Base-by-base conservation (phyloP, 2,329 filamentous ascomycete species). In the Aspergillus chevalieri region DNA sequence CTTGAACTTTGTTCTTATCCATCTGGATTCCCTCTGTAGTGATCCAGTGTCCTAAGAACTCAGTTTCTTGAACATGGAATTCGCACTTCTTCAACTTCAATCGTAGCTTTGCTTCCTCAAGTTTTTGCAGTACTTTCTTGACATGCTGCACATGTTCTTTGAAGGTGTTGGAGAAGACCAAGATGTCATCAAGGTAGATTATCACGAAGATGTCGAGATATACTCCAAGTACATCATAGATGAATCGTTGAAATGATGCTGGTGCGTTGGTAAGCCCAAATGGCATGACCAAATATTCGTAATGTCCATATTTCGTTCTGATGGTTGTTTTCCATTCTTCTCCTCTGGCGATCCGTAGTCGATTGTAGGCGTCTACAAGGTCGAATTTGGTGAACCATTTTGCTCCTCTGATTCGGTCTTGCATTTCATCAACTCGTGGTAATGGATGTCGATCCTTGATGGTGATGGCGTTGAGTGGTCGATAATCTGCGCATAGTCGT, bases 341-440 rank as follows among this genome's bases (percentile, higher is more conserved):
- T 9, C 49, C 50, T 30, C 39, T 10, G 1, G 36, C 43, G 10
- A 65, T 62, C 0, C 48, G 39, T 12, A 65, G 56, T 19, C 52
- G 47, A 48, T 64, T 38, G 38, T 60, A 65, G 1, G 47, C 54
- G 17, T 22, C 21, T 39, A 24, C 30, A 2, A 65, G 46, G 50
- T 65, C 52, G 0, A 65, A 46, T 47, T 65, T 65, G 0, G 50
- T 63, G 49, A 61, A 65, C 22, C 48, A 54, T 38, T 53, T 54
- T 1, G 52, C 56, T 41, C 50, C 45, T 12, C 30, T 22, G 14
- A 64, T 45, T 6, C 44, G 33, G 4, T 55, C 44, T 4, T 64
- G 44, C 3, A 53, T 55, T 21, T 67, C 53, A 8, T 56, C 44
- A 21, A 65, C 62, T 14, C 63, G 41, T 0, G 54, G 60, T 6